Evolutionary conservation across 495 filamentous ascomycete genomes (phyloP).

Genomic region (Aspergillus taichungensis): DNA sequence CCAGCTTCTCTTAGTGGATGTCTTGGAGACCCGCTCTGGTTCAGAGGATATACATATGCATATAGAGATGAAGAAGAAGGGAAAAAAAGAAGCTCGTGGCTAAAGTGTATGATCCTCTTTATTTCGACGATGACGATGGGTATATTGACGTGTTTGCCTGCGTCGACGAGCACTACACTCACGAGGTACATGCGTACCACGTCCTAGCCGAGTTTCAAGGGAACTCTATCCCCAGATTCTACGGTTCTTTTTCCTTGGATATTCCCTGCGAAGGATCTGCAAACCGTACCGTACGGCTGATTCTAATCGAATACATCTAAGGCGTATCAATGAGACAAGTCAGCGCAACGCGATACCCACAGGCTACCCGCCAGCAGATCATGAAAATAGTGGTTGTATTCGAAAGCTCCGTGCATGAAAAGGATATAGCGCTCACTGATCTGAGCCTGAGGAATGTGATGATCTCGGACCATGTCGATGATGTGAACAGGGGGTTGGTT

Average conservation of each 20-base stretch:
- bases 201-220: conserved; percentile 6
- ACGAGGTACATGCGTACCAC: conserved; percentile 5
- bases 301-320: conserved; percentile 8
- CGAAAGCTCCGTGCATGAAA: conserved; percentile 3
- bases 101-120: conserved; percentile 12
- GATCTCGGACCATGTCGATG: not conserved
- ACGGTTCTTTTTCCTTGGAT: conserved; percentile 9
- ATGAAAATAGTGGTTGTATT: conserved; percentile 9
- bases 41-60: not conserved
- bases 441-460: conserved; percentile 7
- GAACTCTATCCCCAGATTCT: conserved; percentile 3
- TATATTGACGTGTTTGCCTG: conserved; percentile 4
- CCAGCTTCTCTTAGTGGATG: conserved; percentile 1
- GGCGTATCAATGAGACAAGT: conserved; percentile 4
- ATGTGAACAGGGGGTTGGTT: not conserved
- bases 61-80: too few relatives aligned
- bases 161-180: conserved; percentile 8
- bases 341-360: not conserved
- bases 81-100: conserved; percentile 3
- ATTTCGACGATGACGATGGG: conserved; percentile 5
- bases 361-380: conserved; percentile 3
- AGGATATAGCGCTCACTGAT: conserved; percentile 5
- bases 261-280: not conserved
- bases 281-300: conserved; percentile 8
- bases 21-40: not conserved